Base-by-base conservation (phyloP, 2,329 filamentous ascomycete species). In the Diplodia corticola region DNA sequence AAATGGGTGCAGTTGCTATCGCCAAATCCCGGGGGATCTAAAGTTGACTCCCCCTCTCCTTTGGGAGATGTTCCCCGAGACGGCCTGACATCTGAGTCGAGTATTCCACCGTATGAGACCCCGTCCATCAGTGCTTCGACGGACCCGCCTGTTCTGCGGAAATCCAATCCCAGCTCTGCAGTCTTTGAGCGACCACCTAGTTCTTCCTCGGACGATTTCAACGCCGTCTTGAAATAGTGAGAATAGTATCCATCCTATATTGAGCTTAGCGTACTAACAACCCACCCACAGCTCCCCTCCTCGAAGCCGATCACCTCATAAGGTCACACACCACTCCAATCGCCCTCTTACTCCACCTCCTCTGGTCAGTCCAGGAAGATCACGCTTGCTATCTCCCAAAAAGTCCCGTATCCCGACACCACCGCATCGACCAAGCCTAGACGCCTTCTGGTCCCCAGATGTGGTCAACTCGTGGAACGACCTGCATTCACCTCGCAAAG, bases 401-500 rank as follows among this genome's bases (percentile, higher is more conserved):
- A 63, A 76, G 71, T 65, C 68, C 67, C 13, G 68, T 0, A 76
- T 78, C 28, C 75, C 75, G 2, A 70, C 73, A 37, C 73, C 71
- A 2, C 68, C 71, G 1, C 69, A 72, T 48, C 71, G 75, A 35
- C 76, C 76, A 15, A 78, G 76, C 37, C 69, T 78, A 4, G 77
- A 79, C 53, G 75, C 76, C 1, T 79, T 79, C 68, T 79, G 77
- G 77, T 71, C 73, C 30, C 71, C 74, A 33, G 73, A 73, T 50
- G 71, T 73, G 22, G 74, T 79, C 2, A 79, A 79, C 55, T 69
- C 72, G 7, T 77, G 73, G 73, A 75, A 75, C 30, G 77, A 79
- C 24, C 71, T 68, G 24, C 74, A 77, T 63, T 78, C 76, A 0
- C 77, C 77, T 13, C 67, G 69, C 6, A 79, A 79, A 54, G 69